Base-by-base conservation (phyloP, 495 filamentous ascomycete genomes). In the Podospora bellae-mahoneyi region DNA sequence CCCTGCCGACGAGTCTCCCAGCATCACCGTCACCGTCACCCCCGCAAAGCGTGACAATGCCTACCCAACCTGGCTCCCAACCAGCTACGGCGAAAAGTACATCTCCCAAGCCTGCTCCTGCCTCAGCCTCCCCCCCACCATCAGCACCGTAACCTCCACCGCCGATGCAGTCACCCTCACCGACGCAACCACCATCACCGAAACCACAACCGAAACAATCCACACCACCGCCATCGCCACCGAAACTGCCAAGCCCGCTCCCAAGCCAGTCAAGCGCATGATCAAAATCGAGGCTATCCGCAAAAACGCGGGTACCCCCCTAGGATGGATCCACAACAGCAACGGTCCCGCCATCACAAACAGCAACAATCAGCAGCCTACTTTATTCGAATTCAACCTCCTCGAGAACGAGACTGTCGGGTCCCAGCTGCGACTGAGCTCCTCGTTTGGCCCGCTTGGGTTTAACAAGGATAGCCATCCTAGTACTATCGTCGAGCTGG, bases 51-150 rank as follows among this genome's bases (percentile, higher is more conserved):
- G 65, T 19, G 34, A 34, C 18, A 16, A 64, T 23, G 66, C 32
- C 66, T 68, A 64, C 30, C 66, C 66, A 23, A 15, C 60, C 60
- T 68, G 66, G 66, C 60, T 68, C 59, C 60, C 66, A 10, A 18
- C 48, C 48, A 64, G 34, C 10, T 68, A 68, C 30, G n/a, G n/a
- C 20, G 18, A 39, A 10, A n/a, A 15, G 5, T 60, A 62, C 34
- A 55, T 68, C n/a, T 68, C 66, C 18, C 59, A 62, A 56, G 66
- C 66, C 55, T 68, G 66, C 62, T 20, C 20, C 28, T 68, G 66
- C 62, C 66, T 68, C 60, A 57, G 66, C 28, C 19, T 68, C 9
- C 28, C 66, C 54, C 66, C 44, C 5, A 27, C 66, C 18, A 55
- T 60, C 3, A 34, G 55, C 28, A 68, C 66, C 16, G 39, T 55